Base-by-base conservation (phyloP, 2,329 filamentous ascomycete genomes). In the Paracorniculantispora psalliotae region DNA sequence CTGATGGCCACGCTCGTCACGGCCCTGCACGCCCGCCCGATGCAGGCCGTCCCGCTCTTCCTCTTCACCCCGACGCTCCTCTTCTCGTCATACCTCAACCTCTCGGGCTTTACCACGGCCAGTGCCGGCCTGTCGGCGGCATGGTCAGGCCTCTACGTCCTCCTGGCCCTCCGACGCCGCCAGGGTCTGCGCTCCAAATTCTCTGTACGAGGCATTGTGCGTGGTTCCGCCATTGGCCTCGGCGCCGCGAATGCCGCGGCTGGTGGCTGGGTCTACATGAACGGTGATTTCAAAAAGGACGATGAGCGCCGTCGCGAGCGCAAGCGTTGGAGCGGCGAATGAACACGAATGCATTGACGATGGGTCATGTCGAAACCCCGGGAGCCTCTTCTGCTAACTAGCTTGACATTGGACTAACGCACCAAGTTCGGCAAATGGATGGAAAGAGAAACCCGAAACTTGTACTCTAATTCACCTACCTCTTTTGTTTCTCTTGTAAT, bases 21-120 rank as follows among this genome's bases (percentile, higher is more conserved):
- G 12, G 76, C 82, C 37, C 78, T 84, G 17, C 83, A 85, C 74
- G 75, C 74, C 47, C 80, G 81, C 2, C 83, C 83, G 35, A 68
- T 82, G 51, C 79, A 80, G 63, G 64, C 73, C 13, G 70, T 82
- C 3, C 79, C 82, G 37, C 75, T 84, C 66, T 76, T 82, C 67
- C 72, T 80, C 63, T 77, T 79, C 67, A 70, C 75, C n/a, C 79
- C 79, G 25, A 74, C 81, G 26, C 77, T 85, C 33, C 70, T 83
- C 59, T 83, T 85, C 71, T 75, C 78, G 57, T 79, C 77, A 67
- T 86, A 85, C 72, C 77, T 84, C 66, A 84, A 83, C 69, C 77
- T 86, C 7, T 80, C 82, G 21, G 82, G 82, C 60, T 84, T 81
- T 72, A 78, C 77, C 61, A 82, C 80, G 54, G 82, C 83, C 67